phyloP scores from a whole-genome alignment of 495 filamentous ascomycete species.

The Xylaria telfairii region DNA sequence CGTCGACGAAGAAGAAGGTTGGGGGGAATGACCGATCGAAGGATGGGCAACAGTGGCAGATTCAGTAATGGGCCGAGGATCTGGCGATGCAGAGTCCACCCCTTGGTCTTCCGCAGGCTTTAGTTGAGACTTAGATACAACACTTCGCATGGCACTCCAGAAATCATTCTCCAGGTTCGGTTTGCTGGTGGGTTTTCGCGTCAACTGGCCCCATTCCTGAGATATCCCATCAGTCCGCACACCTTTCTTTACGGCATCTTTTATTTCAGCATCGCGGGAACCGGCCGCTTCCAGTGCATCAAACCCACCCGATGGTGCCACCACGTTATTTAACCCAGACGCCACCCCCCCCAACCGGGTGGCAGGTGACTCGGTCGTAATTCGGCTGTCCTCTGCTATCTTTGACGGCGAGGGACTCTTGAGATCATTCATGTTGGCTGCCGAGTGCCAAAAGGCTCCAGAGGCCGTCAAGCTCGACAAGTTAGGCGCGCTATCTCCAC shows the following conservation, averaged over 20 bases:
- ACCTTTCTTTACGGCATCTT: background rate
- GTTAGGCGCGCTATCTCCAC: background rate
- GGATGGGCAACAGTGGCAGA: background rate
- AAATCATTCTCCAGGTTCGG: background rate
- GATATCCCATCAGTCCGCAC: background rate
- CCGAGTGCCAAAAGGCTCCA: background rate
- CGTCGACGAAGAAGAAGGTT: background rate
- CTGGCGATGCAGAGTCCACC: background rate
- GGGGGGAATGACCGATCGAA: background rate
- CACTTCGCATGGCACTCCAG: background rate
- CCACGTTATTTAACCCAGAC: background rate
- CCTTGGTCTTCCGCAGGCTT: background rate
- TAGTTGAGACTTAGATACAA: background rate
- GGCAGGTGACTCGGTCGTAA: background rate
- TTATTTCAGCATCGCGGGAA: background rate
- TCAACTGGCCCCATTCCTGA: conserved; percentile 22
- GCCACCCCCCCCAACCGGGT: background rate
- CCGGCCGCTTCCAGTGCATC: background rate
- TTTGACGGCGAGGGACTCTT: background rate
- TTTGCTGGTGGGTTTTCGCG: conserved; percentile 1
- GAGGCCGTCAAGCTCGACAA: background rate
- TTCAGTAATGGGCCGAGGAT: background rate
- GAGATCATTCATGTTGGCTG: background rate
- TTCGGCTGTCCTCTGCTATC: background rate
- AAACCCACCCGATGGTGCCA: background rate